Evolutionary conservation across 371 early-diverging fungal species (phyloP), one percentile per base, ranked within the genome.

Genomic region (Mortierella sp.): DNA sequence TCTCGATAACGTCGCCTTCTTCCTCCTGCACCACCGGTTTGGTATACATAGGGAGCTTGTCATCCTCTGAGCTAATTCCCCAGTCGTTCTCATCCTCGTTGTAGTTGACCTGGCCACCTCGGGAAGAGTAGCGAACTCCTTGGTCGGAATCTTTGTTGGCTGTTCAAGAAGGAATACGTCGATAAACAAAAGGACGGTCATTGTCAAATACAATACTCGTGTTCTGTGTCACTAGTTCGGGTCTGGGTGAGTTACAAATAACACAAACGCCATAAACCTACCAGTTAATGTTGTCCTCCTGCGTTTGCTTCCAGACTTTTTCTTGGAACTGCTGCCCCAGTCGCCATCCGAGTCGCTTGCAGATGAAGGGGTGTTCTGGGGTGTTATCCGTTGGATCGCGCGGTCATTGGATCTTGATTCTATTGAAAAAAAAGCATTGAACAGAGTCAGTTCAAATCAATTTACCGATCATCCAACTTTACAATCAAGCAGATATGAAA

Each of bases 1-100:
- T 88, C 71, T 92, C 93, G 80, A 92, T 92, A 0, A 90, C 90
- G 84, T 92, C 93, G 34, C 90, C 92, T 64, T 89, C 89, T 19
- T 91, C 90, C 47, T 88, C 87, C 24, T 66, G 75, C 24, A 68
- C 83, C n/a, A 69, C 76, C 31, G 69, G 65, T 24, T 83, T 78
- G 39, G 45, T 73, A 26, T 78, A 78, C 29, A 74, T 68, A 24
- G 79, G 83, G 9, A 83, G 79, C 41, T 78, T 83, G 58, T 83
- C 83, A 24, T 83, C 83, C 29, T 78, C 79, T 9, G 83, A 83
- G 37, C 83, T 83, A 26, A 83, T 63, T 0, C 83, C 83, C 83
- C 83, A 83, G 47, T 83, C 83, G 39, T 83, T 83, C 22, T 83
- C 83, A 26, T 83, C 83, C 70, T 83, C 83, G 26, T 83, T 83